Percentiles rank a stretch among this genome's conserved stretches.
phyloP scores from a whole-genome alignment of 2,329 filamentous ascomycete genomes.

The Aspergillus sp. region DNA sequence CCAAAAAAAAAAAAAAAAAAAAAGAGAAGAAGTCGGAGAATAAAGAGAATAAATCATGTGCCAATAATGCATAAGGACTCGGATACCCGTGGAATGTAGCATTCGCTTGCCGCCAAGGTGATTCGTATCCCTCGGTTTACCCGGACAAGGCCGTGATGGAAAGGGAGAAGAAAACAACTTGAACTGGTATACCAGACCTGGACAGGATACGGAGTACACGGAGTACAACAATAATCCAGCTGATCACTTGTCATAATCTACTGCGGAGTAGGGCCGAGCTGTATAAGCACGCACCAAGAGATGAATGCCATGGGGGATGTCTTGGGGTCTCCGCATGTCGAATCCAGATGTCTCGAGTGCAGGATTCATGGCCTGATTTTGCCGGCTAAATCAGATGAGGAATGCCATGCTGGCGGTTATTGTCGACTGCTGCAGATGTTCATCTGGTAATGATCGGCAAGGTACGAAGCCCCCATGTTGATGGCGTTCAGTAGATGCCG shows the following conservation, averaged over 20 bases:
- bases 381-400: conserved; percentile 6
- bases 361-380: conserved; percentile 1
- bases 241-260: background rate
- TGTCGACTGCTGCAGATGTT: background rate
- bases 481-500: too few relatives aligned
- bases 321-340: background rate
- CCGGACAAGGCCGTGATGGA: background rate
- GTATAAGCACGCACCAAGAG: background rate
- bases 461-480: background rate
- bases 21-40: too few relatives aligned
- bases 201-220: background rate
- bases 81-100: background rate
- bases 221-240: background rate
- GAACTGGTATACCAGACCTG: background rate
- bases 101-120: background rate
- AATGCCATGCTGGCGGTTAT: background rate
- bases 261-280: background rate
- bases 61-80: background rate
- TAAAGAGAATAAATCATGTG: too few relatives aligned
- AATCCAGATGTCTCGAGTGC: background rate
- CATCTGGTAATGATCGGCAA: conserved; percentile 6
- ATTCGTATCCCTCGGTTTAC: background rate
- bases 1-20: too few relatives aligned
- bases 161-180: background rate
- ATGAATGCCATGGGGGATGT: background rate